Percentiles rank a stretch among this genome's conserved stretches.
Conservation (phyloP, 1,284 basidiomycete genomes). For the Rugosomyces carneus region DNA sequence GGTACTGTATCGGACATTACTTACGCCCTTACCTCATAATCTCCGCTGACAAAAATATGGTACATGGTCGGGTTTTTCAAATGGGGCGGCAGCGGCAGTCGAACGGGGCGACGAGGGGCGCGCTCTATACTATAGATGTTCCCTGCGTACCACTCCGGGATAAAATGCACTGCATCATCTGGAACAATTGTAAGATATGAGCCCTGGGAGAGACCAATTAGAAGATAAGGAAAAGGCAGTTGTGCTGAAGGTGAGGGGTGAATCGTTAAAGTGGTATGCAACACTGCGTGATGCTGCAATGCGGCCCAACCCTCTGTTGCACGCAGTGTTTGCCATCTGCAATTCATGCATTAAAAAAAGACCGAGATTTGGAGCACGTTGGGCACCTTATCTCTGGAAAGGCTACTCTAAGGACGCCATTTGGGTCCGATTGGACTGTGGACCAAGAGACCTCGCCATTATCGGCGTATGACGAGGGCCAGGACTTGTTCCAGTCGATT, state of each 20-base stretch:
- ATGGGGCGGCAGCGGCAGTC: slow-evolving; percentile 43
- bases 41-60: slow-evolving; percentile 54
- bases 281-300: slow-evolving; percentile 65
- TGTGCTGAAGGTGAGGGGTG: slow-evolving; percentile 33
- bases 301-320: slow-evolving; percentile 78
- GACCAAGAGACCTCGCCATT: slow-evolving; percentile 56
- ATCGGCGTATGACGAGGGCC: slow-evolving; percentile 64
- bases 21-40: slow-evolving; percentile 55
- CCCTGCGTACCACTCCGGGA: slow-evolving; percentile 63
- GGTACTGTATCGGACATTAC: neutral
- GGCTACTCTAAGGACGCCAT: slow-evolving; percentile 49
- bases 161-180: slow-evolving; percentile 17
- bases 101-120: slow-evolving; percentile 41
- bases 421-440: slow-evolving; percentile 27
- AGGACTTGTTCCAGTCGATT: slow-evolving; percentile 40
- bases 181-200: slow-evolving; percentile 66
- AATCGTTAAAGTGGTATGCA: slow-evolving; percentile 57
- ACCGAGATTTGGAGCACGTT: neutral
- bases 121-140: slow-evolving; percentile 64
- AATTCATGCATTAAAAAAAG: slow-evolving; percentile 7
- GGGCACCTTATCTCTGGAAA: slow-evolving; percentile 55
- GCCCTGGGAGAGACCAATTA: slow-evolving; percentile 47
- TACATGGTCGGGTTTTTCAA: slow-evolving; percentile 37
- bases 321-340: slow-evolving; percentile 62
- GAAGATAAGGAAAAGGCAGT: slow-evolving; percentile 30